These are phyloP conservation scores for Barnettozyma pratensis DNA, from an alignment of 805 yeast species.

Conservation along the genomic window DNA sequence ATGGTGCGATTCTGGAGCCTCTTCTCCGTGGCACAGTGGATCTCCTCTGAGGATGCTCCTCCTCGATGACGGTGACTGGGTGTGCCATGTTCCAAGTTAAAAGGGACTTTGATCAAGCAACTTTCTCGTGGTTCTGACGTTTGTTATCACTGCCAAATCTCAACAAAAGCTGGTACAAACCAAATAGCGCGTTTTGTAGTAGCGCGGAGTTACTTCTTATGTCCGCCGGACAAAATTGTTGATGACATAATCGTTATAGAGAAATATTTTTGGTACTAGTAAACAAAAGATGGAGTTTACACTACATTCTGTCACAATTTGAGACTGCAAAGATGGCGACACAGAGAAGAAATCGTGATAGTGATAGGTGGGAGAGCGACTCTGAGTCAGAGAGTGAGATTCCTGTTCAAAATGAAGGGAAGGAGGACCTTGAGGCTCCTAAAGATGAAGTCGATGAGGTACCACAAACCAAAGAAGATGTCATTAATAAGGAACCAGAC, in stretches of 20 bases:
- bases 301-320: too few species aligned
- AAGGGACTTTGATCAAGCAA: too few species aligned
- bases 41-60: not conserved
- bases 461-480: not conserved
- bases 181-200: too few species aligned
- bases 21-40: conserved; percentile 2
- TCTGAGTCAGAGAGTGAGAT: conserved; percentile 9
- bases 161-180: too few species aligned
- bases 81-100: too few species aligned
- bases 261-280: too few species aligned
- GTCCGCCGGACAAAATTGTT: not conserved
- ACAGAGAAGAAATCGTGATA: conserved; percentile 12
- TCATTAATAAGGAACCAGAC: not conserved
- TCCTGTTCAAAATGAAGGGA: not conserved
- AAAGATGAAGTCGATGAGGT: not conserved
- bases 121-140: too few species aligned
- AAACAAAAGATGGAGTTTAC: too few species aligned
- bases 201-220: not conserved
- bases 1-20: conserved; percentile 15
- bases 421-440: too few species aligned
- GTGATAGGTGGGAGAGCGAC: conserved; percentile 21
- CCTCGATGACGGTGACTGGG: too few species aligned
- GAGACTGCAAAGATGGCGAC: not conserved
- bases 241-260: not conserved
- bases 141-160: too few species aligned